phyloP scores from a whole-genome alignment of 495 filamentous ascomycete genomes.

The Penicillium steckii region DNA sequence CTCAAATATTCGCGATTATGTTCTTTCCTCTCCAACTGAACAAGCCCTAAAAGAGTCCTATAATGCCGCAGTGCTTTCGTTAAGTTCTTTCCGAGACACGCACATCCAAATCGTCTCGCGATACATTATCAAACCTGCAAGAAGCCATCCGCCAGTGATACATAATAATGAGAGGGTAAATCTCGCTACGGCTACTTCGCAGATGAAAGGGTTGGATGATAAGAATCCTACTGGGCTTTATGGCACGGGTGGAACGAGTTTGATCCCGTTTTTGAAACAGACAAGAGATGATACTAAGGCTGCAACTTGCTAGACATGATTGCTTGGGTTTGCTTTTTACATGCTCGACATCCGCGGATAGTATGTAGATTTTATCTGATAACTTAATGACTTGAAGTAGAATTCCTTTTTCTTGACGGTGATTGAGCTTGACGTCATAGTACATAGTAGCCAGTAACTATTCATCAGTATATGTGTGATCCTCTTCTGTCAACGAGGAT shows the following conservation, averaged over 20 bases:
- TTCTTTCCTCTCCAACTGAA: conserved; percentile 57
- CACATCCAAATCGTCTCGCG: conserved; percentile 93
- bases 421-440: too few species aligned
- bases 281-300: conserved; percentile 78
- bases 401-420: not conserved
- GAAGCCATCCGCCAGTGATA: conserved; percentile 13
- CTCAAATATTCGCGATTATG: conserved; percentile 81
- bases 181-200: conserved; percentile 29
- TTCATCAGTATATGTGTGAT: too few species aligned
- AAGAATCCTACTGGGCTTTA: conserved; percentile 44
- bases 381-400: not conserved
- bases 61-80: conserved; percentile 80
- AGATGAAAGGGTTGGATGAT: conserved; percentile 19
- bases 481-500: too few species aligned
- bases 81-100: conserved; percentile 79
- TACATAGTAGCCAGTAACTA: too few species aligned
- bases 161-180: conserved; percentile 21
- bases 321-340: not conserved
- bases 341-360: not conserved
- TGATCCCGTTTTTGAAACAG: conserved; percentile 91
- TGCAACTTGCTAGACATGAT: conserved; percentile 20
- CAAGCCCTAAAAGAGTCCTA: conserved; percentile 71
- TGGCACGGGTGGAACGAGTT: conserved; percentile 86
- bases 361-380: not conserved
- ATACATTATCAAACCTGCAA: conserved; percentile 73